Evolutionary conservation across 371 early-diverging fungal species (phyloP), one percentile per base, ranked within the genome.

Genomic region (Mucor velutinosus): DNA sequence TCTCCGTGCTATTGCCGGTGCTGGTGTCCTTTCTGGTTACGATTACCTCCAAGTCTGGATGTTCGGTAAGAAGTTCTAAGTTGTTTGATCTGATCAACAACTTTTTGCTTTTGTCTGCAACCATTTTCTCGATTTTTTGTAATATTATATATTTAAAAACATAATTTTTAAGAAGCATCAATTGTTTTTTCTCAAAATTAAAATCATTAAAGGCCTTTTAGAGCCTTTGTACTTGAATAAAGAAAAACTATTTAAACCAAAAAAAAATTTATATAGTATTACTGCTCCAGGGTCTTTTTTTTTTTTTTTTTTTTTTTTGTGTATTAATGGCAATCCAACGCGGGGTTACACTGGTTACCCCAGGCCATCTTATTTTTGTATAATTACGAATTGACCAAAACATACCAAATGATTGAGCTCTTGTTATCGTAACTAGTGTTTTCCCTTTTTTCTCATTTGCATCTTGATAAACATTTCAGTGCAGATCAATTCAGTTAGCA

Each of bases 1-100:
- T 62, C 83, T 93, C 66, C 90, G 92, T 82, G 92, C 87, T 73
- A 81, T 89, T 70, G 94, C 90, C 71, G 92, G 89, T 79, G 92
- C 93, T 66, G 87, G 88, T 80, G 94, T 90, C 58, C 73, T 94
- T 65, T 83, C 88, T 63, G 84, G 87, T 51, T 92, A 93, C 77
- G 92, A 90, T 76, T 81, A 89, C 76, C 83, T 90, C 70, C 87
- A 90, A 77, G 70, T 84, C 58, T 59, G 82, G 66, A 55, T 87
- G 65, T 85, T 87, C 79, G 87, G 87, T 72, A 84, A 82, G 76
- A 80, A 81, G 76, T 87, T 66, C 78, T 76, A 53, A 53, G 53
- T 53, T 53, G 8, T 5, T 23, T 53, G 23, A 53, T 45, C 19
- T 45, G 17, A 45, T 45, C 45, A 45, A 45, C 17, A 19, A 39